Percentiles rank a stretch among this genome's conserved stretches.
Evolutionary conservation across 331 rosid species (phyloP).

Genomic region (Stylosanthes scabra): DNA sequence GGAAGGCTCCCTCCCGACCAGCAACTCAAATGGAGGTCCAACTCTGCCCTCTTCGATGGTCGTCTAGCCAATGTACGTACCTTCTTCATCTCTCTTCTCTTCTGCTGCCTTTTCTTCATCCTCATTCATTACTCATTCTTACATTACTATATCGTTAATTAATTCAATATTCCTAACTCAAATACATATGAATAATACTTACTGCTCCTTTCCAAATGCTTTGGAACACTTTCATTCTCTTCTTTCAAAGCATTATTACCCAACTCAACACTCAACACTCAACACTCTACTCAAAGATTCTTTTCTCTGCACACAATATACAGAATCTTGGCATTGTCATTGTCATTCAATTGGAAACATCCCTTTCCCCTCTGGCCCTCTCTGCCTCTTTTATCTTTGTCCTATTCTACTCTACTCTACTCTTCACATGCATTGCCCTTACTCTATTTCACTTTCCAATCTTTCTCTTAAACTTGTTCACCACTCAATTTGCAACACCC

Average conservation of each 20-base stretch:
- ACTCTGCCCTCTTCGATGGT: slow-evolving; percentile 84
- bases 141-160: too few relatives aligned
- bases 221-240: too few relatives aligned
- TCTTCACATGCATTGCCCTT: neutral
- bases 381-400: neutral
- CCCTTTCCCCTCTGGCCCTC: slow-evolving; percentile 9
- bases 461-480: too few relatives aligned
- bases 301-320: neutral
- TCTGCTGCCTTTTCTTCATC: too few relatives aligned
- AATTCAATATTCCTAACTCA: too few relatives aligned
- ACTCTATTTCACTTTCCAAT: neutral
- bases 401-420: neutral
- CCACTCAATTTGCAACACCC: too few relatives aligned
- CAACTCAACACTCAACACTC: too few relatives aligned
- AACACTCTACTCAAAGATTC: slow-evolving; percentile 36
- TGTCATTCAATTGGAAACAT: slow-evolving; percentile 8
- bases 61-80: slow-evolving; percentile 69
- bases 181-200: too few relatives aligned
- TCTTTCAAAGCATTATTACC: too few relatives aligned
- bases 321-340: slow-evolving; percentile 29
- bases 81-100: too few relatives aligned
- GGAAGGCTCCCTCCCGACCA: slow-evolving; percentile 70
- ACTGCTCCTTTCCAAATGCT: neutral
- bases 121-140: too few relatives aligned
- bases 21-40: slow-evolving; percentile 73